A percentile compares a stretch with the other conserved stretches of the same genome.
Evolutionary conservation across 164 flowering plant genomes (phyloP).

Genomic region (Vitis rotundifolia): DNA sequence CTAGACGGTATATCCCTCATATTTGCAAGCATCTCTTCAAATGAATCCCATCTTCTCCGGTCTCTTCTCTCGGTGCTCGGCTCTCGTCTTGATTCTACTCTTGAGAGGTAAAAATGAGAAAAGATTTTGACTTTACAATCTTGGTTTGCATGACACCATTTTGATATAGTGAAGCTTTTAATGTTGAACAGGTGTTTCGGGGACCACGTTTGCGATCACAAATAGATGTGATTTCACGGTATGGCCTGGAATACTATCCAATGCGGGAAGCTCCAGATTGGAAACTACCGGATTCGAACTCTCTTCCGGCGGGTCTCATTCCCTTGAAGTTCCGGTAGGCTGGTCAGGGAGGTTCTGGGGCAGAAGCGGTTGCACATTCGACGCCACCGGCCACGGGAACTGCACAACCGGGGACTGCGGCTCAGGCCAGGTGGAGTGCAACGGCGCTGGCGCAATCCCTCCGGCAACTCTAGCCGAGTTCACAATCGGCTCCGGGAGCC

Average conservation of each 20-base stretch:
- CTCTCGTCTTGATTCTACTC: constrained; percentile 6
- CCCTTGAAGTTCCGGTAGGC: constrained; percentile 32
- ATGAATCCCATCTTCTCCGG: constrained; percentile 6
- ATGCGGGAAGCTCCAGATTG: constrained; percentile 36
- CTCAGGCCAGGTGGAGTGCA: constrained; percentile 53
- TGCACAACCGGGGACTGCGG: constrained; percentile 70
- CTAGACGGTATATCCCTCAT: too few species aligned
- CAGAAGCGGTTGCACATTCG: constrained; percentile 56
- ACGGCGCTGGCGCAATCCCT: constrained; percentile 52
- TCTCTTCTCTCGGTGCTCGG: constrained; percentile 1
- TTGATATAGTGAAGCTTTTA: background rate
- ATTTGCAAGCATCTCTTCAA: background rate
- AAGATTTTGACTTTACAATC: background rate
- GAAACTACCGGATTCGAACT: constrained; percentile 51
- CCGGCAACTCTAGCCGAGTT: constrained; percentile 75
- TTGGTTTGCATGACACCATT: background rate
- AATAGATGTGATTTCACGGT: constrained; percentile 47
- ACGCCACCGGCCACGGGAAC: constrained; percentile 39
- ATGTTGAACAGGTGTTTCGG: constrained; percentile 22
- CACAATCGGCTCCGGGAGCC: constrained; percentile 43
- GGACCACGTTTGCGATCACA: constrained; percentile 36
- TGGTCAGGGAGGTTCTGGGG: constrained; percentile 86
- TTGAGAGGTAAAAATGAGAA: constrained; percentile 11
- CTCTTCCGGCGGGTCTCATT: constrained; percentile 24
- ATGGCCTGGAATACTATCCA: constrained; percentile 51